phyloP scores from a whole-genome alignment of 2,329 filamentous ascomycete species.

The Lecanicillium sp. region DNA sequence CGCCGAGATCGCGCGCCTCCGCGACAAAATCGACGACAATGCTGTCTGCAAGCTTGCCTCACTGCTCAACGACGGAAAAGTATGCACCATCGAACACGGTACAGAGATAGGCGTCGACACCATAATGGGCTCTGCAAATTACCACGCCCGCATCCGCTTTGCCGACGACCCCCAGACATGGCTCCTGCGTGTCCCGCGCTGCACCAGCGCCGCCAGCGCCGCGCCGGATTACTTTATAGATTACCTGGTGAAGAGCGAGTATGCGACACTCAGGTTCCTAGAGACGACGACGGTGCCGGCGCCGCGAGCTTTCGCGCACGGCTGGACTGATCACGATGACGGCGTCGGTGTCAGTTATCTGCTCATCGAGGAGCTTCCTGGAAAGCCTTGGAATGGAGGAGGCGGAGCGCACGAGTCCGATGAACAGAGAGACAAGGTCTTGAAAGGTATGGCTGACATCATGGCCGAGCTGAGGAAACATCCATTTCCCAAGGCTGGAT shows the following conservation, averaged over 20 bases:
- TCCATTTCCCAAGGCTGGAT: background rate
- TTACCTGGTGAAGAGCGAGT: slow-evolving; percentile 25
- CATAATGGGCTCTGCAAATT: slow-evolving; percentile 22
- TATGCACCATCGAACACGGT: background rate
- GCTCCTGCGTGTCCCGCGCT: slow-evolving; percentile 22
- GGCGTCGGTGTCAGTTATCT: slow-evolving; percentile 23
- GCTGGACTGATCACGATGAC: slow-evolving; percentile 17
- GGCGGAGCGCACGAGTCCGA: background rate
- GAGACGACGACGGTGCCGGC: slow-evolving; percentile 22
- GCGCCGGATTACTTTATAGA: slow-evolving; percentile 20
- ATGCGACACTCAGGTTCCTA: slow-evolving; percentile 27
- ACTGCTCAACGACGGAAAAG: background rate
- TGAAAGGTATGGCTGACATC: slow-evolving; percentile 8
- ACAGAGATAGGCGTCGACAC: slow-evolving; percentile 10
- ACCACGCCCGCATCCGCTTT: slow-evolving; percentile 22
- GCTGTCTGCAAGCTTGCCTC: background rate
- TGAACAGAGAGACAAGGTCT: slow-evolving; percentile 7
- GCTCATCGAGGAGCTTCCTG: slow-evolving; percentile 21
- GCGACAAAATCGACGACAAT: background rate
- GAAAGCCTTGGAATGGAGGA: slow-evolving; percentile 16
- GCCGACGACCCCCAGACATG: slow-evolving; percentile 18
- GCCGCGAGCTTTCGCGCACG: slow-evolving; percentile 21
- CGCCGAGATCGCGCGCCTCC: background rate
- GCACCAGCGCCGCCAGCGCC: slow-evolving; percentile 16
- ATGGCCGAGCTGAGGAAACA: slow-evolving; percentile 4